Base-by-base conservation (phyloP, 2,329 filamentous ascomycete genomes). In the Akanthomyces muscarius region DNA sequence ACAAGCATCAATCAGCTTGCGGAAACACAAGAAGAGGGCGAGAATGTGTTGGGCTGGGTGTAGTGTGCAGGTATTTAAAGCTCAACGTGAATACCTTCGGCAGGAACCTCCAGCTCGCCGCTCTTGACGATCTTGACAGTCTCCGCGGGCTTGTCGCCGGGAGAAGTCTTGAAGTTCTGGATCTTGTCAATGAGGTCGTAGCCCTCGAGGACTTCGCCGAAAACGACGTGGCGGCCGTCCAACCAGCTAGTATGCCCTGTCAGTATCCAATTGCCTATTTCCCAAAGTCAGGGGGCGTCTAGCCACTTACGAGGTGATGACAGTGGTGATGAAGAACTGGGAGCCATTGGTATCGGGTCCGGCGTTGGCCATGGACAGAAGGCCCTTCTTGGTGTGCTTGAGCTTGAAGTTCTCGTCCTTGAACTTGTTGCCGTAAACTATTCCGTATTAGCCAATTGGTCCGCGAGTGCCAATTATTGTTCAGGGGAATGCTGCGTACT, bases 401-500 rank as follows among this genome's bases (percentile, higher is more conserved):
- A 94, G 84, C 88, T 95, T 94, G 85, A 96, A 95, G 89, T 94
- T 95, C 87, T 96, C 91, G 72, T 96, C 91, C 68, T 86, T 78
- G 80, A 95, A 95, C 80, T 90, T 91, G 70, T 85, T 82, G 71
- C 91, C 91, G 76, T 94, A 95, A 81, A 95, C 86, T 88, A 66
- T n/a, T 63, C n/a, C 30, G 33, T 28, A 56, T 71, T 61, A 71
- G 69, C 63, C 58, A 67, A 66, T 67, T 61, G 61, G 30, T 28
- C 55, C 14, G 21, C 5, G 21, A 36, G 21, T 10, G 14, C 18
- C 42, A 48, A 41, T 13, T 4, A 8, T 4, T 2, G 25, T n/a
- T 23, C 7, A 7, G 25, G 18, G 50, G 18, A 48, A 30, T 30
- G 28, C 28, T 64, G 82, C 86, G 73, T 81, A 89, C 86, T 94